These are phyloP conservation scores for Sorghum bicolor DNA, from an alignment of 176 grass and related monocot genomes.

Conservation along the genomic window DNA sequence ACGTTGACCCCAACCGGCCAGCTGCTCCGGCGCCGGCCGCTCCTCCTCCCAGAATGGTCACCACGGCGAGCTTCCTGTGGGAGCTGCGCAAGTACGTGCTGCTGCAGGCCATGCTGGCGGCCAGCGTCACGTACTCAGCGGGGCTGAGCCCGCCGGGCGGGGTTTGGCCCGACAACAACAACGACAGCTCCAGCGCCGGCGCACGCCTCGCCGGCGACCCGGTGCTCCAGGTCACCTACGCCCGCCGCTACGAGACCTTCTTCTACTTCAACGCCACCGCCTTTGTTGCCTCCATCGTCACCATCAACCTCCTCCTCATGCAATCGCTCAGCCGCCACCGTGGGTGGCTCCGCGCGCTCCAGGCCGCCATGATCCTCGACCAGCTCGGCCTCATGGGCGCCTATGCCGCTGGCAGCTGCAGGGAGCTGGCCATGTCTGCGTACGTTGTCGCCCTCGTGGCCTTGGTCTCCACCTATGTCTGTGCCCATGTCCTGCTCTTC, in stretches of 20 bases:
- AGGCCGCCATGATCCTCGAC: conserved; percentile 41
- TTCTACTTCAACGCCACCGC: conserved; percentile 48
- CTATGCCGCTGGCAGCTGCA: conserved; percentile 42
- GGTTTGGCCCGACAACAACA: conserved; percentile 35
- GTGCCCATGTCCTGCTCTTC: conserved; percentile 26
- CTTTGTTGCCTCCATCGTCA: conserved; percentile 44
- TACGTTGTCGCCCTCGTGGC: conserved; percentile 27
- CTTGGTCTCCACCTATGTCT: conserved; percentile 26
- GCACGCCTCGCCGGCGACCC: conserved; percentile 24
- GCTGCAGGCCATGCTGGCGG: conserved; percentile 39
- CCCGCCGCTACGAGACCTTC: conserved; percentile 27
- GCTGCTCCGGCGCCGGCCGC: neutral
- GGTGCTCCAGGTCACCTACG: conserved; percentile 24
- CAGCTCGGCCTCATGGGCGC: conserved; percentile 44
- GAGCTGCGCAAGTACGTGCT: conserved; percentile 50
- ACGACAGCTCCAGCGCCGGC: neutral
- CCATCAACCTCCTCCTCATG: conserved; percentile 47
- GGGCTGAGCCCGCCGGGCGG: conserved; percentile 54
- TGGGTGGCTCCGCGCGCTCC: conserved; percentile 44
- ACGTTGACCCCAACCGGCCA: neutral
- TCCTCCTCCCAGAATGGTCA: neutral
- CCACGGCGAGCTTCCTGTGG: conserved; percentile 18
- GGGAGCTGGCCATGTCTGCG: conserved; percentile 31
- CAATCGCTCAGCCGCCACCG: conserved; percentile 10
- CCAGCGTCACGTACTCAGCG: conserved; percentile 36